Base-by-base conservation (phyloP, 2,329 filamentous ascomycete species). In the Talaromyces sp. region DNA sequence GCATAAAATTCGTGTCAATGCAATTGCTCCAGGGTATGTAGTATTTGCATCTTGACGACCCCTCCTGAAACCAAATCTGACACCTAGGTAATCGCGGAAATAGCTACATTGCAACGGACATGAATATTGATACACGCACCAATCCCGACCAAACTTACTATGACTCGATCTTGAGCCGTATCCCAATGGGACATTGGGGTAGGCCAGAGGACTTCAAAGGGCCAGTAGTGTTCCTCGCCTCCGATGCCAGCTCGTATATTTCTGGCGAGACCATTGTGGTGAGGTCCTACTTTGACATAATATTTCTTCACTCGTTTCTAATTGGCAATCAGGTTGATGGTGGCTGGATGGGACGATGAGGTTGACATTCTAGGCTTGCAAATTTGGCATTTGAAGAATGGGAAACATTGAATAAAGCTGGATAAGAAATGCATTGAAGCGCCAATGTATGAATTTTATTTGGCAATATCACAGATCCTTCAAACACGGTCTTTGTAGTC, bases 1-100 rank as follows among this genome's bases (percentile, higher is more conserved):
- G 5, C 43, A 64, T 43, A 58, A 58, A 15, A 64, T 65, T 59
- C 50, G 60, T 11, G 63, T 65, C 39, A 65, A 65, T 53, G 48
- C 53, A 25, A 54, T 65, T 25, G 45, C 46, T 1, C 63, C 63
- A 1, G 63, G 63, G n/a, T 63, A 62, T 37, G 40, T 46, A 11
- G 31, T 10, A 39, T 15, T 36, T 46, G 15, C n/a, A 17, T 39
- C n/a, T n/a, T 39, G n/a, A 39, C 15, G 36, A n/a, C n/a, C n/a
- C n/a, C n/a, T n/a, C n/a, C n/a, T n/a, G n/a, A n/a, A n/a, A n/a
- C n/a, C n/a, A 21, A 5, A 28, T 22, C 31, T 40, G 35, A 36
- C n/a, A n/a, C n/a, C n/a, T n/a, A n/a, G n/a, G n/a, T 36, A 36
- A 36, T 36, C 11, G 35, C 35, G 35, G 35, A 8, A 39, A 39